Percentiles rank a stretch among this genome's conserved stretches.
Evolutionary conservation across 352 stramenopile species (phyloP).

Genomic region (Globisporangium radiosum): DNA sequence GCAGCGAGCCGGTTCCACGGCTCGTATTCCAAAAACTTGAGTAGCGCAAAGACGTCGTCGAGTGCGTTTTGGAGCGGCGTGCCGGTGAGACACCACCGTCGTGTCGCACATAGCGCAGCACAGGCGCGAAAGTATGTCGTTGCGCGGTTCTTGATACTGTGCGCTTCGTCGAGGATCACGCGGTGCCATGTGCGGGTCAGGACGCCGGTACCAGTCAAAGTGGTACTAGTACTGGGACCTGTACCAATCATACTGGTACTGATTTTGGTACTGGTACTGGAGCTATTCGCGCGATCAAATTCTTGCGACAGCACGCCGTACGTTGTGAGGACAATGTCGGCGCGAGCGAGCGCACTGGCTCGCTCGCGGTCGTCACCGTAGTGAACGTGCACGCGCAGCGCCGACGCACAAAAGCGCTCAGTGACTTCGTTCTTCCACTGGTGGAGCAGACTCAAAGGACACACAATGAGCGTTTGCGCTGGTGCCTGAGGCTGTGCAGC

Average conservation of each 20-base stretch:
- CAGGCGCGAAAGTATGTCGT: conserved; percentile 73
- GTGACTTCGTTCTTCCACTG: conserved; percentile 86
- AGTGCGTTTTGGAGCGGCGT: conserved; percentile 89
- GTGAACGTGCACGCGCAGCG: conserved; percentile 53
- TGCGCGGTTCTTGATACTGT: conserved; percentile 87
- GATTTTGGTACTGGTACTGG: too few relatives aligned
- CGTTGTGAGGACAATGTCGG: conserved; percentile 78
- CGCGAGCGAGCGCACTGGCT: not conserved
- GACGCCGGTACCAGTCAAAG: conserved; percentile 8
- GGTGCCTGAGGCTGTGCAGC: not conserved
- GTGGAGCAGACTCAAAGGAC: conserved; percentile 81
- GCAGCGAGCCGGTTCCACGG: conserved; percentile 77
- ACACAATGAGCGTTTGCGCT: conserved; percentile 75
- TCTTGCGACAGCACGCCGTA: conserved; percentile 79
- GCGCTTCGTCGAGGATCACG: conserved; percentile 89
- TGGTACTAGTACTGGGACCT: too few relatives aligned
- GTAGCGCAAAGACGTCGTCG: conserved; percentile 80
- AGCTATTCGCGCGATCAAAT: conserved; percentile 27
- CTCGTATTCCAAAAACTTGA: conserved; percentile 81
- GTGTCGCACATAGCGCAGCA: conserved; percentile 35
- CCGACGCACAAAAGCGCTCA: conserved; percentile 46
- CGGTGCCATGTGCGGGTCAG: conserved; percentile 60
- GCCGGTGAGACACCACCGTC: conserved; percentile 88
- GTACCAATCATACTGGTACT: too few relatives aligned
- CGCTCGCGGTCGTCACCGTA: conserved; percentile 61